These are phyloP conservation scores for Tremella mesenterica DNA, from an alignment of 768 basidiomycete genomes.

Conservation along the genomic window DNA sequence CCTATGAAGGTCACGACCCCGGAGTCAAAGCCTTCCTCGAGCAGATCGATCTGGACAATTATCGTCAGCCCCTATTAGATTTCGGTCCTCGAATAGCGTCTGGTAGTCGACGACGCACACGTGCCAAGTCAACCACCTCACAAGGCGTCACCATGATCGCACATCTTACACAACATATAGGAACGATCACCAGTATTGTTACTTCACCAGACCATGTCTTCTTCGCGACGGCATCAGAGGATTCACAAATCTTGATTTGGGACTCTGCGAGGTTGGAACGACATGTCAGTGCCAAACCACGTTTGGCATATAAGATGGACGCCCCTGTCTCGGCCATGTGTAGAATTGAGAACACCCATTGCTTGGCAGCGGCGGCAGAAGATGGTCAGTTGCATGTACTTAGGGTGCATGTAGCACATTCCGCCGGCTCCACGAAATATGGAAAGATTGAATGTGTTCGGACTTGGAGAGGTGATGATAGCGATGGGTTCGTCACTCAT, in stretches of 20 bases:
- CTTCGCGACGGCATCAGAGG: constrained; percentile 51
- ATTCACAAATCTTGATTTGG: constrained; percentile 48
- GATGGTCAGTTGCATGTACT: constrained; percentile 38
- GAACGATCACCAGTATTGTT: constrained; percentile 66
- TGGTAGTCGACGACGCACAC: constrained; percentile 54
- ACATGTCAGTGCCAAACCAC: constrained; percentile 73
- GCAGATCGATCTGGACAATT: constrained; percentile 75
- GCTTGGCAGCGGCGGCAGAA: constrained; percentile 29
- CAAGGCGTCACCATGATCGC: constrained; percentile 73
- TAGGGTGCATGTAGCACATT: constrained; percentile 26
- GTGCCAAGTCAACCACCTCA: constrained; percentile 35
- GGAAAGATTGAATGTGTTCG: constrained; percentile 32
- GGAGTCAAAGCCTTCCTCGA: constrained; percentile 83
- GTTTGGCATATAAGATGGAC: constrained; percentile 51
- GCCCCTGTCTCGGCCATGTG: constrained; percentile 63
- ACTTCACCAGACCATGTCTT: constrained; percentile 91
- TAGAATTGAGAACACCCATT: constrained; percentile 58
- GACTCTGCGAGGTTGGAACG: constrained; percentile 77
- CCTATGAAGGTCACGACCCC: constrained; percentile 63
- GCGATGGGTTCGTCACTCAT: constrained; percentile 19
- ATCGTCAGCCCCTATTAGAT: constrained; percentile 72
- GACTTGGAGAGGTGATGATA: constrained; percentile 15
- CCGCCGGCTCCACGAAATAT: constrained; percentile 27
- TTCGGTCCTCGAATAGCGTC: constrained; percentile 83
- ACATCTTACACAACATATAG: constrained; percentile 73